Percentiles rank a stretch among this genome's conserved stretches.
Conservation (phyloP, 2,329 filamentous ascomycete species). For the Capronia americana region DNA sequence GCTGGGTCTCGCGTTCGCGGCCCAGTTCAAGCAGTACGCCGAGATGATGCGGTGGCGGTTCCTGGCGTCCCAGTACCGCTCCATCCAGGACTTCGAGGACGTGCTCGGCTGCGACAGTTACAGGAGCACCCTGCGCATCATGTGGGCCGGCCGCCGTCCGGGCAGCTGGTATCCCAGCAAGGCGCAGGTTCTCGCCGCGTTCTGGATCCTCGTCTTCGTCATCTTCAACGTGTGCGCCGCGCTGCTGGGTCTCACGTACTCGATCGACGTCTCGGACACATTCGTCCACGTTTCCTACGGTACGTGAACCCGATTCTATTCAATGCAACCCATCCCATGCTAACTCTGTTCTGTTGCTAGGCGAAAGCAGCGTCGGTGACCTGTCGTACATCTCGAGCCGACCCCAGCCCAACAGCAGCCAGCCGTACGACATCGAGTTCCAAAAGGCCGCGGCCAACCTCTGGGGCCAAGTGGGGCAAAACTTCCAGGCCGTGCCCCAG, state of each 20-base stretch:
- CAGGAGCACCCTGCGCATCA: constrained; percentile 22
- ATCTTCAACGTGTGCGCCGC: constrained; percentile 30
- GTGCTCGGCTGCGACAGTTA: constrained; percentile 30
- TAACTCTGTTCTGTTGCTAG: neutral
- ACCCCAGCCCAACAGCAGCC: constrained; percentile 7
- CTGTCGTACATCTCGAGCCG: constrained; percentile 22
- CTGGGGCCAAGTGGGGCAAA: constrained; percentile 34
- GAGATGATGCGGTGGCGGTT: constrained; percentile 36
- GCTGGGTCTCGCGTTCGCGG: constrained; percentile 30
- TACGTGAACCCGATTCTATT: neutral
- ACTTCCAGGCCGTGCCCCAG: constrained; percentile 7
- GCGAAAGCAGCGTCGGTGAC: constrained; percentile 22
- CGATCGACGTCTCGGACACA: constrained; percentile 30
- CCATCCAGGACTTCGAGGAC: constrained; percentile 30
- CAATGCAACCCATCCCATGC: neutral
- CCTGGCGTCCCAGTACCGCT: constrained; percentile 30
- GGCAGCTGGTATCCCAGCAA: constrained; percentile 24
- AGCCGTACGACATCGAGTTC: constrained; percentile 1
- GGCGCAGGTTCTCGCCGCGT: constrained; percentile 23
- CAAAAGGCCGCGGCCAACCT: constrained; percentile 29
- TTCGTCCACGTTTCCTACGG: constrained; percentile 10
- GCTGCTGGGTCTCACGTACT: constrained; percentile 34
- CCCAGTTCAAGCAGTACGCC: constrained; percentile 33
- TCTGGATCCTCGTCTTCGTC: constrained; percentile 31
- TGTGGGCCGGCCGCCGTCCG: constrained; percentile 20